phyloP scores from a whole-genome alignment of 1,284 basidiomycete species.

The Ustilago nuda region DNA sequence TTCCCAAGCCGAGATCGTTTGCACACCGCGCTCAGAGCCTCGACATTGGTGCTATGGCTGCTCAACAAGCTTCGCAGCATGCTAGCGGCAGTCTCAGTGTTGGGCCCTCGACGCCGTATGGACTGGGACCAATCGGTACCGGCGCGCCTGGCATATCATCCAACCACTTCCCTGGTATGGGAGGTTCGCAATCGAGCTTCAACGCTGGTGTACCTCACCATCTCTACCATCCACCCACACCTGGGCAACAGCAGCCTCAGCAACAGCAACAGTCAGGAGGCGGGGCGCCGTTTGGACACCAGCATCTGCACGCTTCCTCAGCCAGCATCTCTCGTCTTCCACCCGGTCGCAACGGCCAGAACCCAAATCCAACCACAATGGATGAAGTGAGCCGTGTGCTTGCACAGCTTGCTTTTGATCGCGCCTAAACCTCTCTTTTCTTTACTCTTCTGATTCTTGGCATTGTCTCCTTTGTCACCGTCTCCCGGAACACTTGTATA shows the following conservation, averaged over 20 bases:
- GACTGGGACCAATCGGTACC: constrained; percentile 50
- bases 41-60: constrained; percentile 59
- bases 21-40: constrained; percentile 63
- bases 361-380: constrained; percentile 54
- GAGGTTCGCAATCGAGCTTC: constrained; percentile 25
- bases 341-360: constrained; percentile 37
- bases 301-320: constrained; percentile 40
- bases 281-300: constrained; percentile 18
- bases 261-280: constrained; percentile 16
- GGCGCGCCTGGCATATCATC: constrained; percentile 27
- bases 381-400: constrained; percentile 66
- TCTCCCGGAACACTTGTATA: constrained; percentile 3
- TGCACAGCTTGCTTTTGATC: constrained; percentile 63
- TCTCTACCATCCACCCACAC: constrained; percentile 25
- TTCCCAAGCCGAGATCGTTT: constrained; percentile 61
- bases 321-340: constrained; percentile 58
- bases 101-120: constrained; percentile 44
- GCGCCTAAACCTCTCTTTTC: constrained; percentile 24
- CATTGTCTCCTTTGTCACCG: not conserved
- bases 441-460: not conserved
- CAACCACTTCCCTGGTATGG: constrained; percentile 43
- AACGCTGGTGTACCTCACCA: constrained; percentile 23
- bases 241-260: constrained; percentile 19
- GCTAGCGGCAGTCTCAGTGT: constrained; percentile 38
- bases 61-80: constrained; percentile 54